phyloP scores from a whole-genome alignment of 2,329 filamentous ascomycete genomes.

The Ceratocystis cacaofunesta region DNA sequence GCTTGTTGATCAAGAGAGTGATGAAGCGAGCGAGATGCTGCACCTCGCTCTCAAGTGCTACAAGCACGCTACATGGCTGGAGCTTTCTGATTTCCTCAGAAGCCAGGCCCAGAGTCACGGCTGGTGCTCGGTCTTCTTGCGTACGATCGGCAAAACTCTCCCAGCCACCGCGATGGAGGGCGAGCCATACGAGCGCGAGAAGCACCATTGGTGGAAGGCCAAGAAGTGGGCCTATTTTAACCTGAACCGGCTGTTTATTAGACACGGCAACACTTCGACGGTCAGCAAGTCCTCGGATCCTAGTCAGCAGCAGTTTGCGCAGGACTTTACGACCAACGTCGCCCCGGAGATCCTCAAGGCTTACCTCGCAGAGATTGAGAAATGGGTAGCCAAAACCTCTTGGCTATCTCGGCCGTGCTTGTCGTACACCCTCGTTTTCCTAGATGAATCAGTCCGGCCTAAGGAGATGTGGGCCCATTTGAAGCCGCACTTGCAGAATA shows the following conservation, averaged over 20 bases:
- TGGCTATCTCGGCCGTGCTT: conserved; percentile 93
- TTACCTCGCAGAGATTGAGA: conserved; percentile 88
- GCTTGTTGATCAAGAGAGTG: conserved; percentile 75
- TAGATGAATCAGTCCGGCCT: conserved; percentile 94
- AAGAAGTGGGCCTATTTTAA: conserved; percentile 99
- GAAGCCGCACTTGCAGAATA: conserved; percentile 81
- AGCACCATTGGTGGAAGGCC: conserved; percentile 98
- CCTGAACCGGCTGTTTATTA: conserved; percentile 84
- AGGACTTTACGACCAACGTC: conserved; percentile 79
- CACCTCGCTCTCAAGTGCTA: conserved; percentile 90
- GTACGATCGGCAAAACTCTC: conserved; percentile 71
- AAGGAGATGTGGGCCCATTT: conserved; percentile 94
- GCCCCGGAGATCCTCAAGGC: conserved; percentile 92
- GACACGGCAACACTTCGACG: conserved; percentile 76
- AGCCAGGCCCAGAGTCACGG: conserved; percentile 73
- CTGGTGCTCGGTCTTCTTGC: conserved; percentile 92
- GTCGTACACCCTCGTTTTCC: conserved; percentile 83
- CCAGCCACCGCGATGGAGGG: conserved; percentile 68
- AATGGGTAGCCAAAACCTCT: conserved; percentile 86
- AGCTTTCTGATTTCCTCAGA: conserved; percentile 64
- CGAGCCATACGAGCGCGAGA: conserved; percentile 69
- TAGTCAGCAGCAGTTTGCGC: conserved; percentile 60
- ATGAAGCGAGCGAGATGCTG: conserved; percentile 94
- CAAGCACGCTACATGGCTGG: conserved; percentile 96
- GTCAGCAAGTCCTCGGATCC: conserved; percentile 57